These are phyloP conservation scores for Piloderma croceum DNA, from an alignment of 768 basidiomycete species.

Conservation along the genomic window DNA sequence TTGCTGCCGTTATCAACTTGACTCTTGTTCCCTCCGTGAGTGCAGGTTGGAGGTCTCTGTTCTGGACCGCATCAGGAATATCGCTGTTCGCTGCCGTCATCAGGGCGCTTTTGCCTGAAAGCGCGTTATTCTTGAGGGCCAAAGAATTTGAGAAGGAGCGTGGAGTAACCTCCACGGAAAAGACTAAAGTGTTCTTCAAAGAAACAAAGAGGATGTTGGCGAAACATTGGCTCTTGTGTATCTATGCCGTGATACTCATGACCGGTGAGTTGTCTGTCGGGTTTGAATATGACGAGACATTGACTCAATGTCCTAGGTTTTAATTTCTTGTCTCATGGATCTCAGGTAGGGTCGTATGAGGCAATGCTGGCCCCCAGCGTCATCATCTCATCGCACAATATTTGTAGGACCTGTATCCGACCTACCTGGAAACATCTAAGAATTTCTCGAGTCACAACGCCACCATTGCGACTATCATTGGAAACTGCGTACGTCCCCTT, in stretches of 20 bases:
- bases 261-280: slow-evolving; percentile 35
- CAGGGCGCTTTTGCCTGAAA: slow-evolving; percentile 71
- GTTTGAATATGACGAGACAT: neutral
- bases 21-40: slow-evolving; percentile 44
- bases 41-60: slow-evolving; percentile 66
- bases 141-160: slow-evolving; percentile 44
- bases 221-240: slow-evolving; percentile 74
- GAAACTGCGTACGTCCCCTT: slow-evolving; percentile 48
- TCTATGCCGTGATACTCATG: slow-evolving; percentile 83
- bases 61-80: slow-evolving; percentile 75
- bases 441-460: slow-evolving; percentile 51
- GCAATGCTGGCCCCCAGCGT: slow-evolving; percentile 11
- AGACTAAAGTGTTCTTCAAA: slow-evolving; percentile 65
- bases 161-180: slow-evolving; percentile 35
- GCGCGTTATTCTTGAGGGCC: slow-evolving; percentile 63
- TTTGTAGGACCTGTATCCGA: slow-evolving; percentile 69
- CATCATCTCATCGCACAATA: slow-evolving; percentile 18
- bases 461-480: slow-evolving; percentile 78
- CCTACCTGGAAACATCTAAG: slow-evolving; percentile 62
- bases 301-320: slow-evolving; percentile 39
- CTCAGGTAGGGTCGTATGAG: slow-evolving; percentile 39
- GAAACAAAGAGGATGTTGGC: slow-evolving; percentile 76
- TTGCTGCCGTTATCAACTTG: slow-evolving; percentile 82
- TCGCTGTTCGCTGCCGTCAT: slow-evolving; percentile 63
- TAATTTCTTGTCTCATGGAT: slow-evolving; percentile 76